These are phyloP conservation scores for Rubia yunnanensis DNA, from an alignment of 257 asterid genomes.

Conservation along the genomic window DNA sequence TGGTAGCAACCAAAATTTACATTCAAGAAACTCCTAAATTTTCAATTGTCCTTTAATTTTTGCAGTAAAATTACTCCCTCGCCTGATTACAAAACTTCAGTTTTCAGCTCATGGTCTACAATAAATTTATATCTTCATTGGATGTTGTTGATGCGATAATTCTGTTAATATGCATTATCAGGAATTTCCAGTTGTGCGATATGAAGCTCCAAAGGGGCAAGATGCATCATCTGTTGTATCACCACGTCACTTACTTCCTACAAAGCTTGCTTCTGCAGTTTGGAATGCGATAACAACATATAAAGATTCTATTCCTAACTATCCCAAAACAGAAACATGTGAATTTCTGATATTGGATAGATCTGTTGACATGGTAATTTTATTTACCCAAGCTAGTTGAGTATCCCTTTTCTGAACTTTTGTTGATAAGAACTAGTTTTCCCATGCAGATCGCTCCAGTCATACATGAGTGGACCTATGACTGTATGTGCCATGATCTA, in stretches of 20 bases:
- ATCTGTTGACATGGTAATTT: conserved; percentile 79
- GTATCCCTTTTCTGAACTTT: background rate
- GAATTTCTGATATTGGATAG: conserved; percentile 87
- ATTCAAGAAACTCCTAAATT: conserved; percentile 7
- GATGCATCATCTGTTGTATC: conserved; percentile 28
- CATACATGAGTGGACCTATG: conserved; percentile 98
- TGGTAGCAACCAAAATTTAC: background rate
- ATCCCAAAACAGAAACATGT: conserved; percentile 81
- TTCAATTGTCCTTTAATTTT: background rate
- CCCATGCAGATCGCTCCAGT: conserved; percentile 78
- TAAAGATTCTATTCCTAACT: conserved; percentile 65
- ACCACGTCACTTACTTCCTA: conserved; percentile 56
- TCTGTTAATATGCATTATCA: conserved; percentile 15
- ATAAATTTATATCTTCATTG: background rate
- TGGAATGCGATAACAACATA: conserved; percentile 61
- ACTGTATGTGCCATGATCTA: conserved; percentile 96
- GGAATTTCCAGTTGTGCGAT: conserved; percentile 85
- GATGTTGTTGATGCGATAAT: background rate
- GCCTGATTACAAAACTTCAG: background rate
- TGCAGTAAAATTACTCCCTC: background rate
- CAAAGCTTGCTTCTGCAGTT: conserved; percentile 69
- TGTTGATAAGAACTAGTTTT: conserved; percentile 5
- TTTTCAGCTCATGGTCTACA: background rate
- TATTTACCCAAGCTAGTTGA: conserved; percentile 1
- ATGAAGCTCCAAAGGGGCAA: conserved; percentile 48